Base-by-base conservation (phyloP, 768 basidiomycete genomes). In the Leucocoprinus leucothites region DNA sequence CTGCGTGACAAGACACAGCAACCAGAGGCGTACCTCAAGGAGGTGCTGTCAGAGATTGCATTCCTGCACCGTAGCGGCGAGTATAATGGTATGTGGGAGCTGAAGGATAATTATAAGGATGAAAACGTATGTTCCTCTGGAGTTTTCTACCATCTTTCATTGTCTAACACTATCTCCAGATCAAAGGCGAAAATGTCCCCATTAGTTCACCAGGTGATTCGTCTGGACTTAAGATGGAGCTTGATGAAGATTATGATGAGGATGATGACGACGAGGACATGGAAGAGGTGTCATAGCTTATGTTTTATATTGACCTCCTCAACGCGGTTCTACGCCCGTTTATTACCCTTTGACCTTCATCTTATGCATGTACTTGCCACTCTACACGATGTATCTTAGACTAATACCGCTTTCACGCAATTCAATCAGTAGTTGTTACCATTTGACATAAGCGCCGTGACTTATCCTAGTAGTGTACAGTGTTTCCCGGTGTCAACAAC, bases 21-120 rank as follows among this genome's bases (percentile, higher is more conserved):
- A 66, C 91, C 92, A 1, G 90, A 92, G 67, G 83, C 77, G 9
- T 94, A 91, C 65, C 82, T 96, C 59, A 92, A 92, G 65, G 91
- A 94, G 61, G 84, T 89, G 2, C 72, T 96, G 26, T 74, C 72
- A 25, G 88, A 91, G 59, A 85, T 94, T 48, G 93, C 87, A 3
- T 80, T 75, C 51, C 74, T 93, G 45, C 84, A 92, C 66, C 83
- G 87, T 48, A 85, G 83, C 44, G 93, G 93, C 36, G 91, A 94
- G 69, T 74, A 81, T 65, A 89, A 87, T 48, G 90, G 90, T 8
- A 70, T 84, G 57, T 94, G 87, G 85, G 87, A 91, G 67, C 77
- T 94, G 60, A 84, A 85, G 62, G 82, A 85, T 48, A 85, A 81
- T 60, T 91, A 80, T 69, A 86, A 85, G 61, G 82, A 82, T 55